Evolutionary conservation across 1,284 basidiomycete species (phyloP), one percentile per base, ranked within the genome.

Genomic region (Tilletia horrida): DNA sequence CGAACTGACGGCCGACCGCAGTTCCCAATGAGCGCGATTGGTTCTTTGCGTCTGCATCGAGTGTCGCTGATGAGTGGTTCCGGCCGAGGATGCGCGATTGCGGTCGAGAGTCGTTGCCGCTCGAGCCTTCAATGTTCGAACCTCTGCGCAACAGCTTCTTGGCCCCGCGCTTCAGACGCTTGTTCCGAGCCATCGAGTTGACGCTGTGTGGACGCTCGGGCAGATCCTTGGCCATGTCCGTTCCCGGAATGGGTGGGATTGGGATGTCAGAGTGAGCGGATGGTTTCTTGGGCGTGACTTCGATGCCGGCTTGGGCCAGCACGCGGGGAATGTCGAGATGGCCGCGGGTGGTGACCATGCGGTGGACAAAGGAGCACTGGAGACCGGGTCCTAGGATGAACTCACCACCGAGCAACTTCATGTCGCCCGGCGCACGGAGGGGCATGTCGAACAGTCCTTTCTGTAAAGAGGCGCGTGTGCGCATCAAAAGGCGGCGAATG

Each of bases 351-450:
- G 76, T 77, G 7, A 74, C 76, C 71, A 76, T 74, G 47, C 71
- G 68, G 64, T 73, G 72, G n/a, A 75, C 47, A 50, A 67, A 69
- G 66, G 71, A 69, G 71, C 42, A 66, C 55, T 62, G 67, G n/a
- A 81, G 68, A 3, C 71, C 88, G 59, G 90, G 90, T 27, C 90
- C 90, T 64, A 95, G 86, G 29, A 94, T 86, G 77, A 94, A 93
- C 83, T 94, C 92, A 27, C 92, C 92, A 18, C 92, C 92, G 35
- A 94, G 85, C 81, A 93, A 90, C 63, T 85, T 82, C 57, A 87
- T 83, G 76, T 92, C 89, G 0, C 92, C 92, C 1, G 89, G 90
- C 66, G 87, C 88, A 81, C 89, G 88, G 11, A 93, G 84, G 0
- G 91, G 90, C 87, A 92, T 88, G 43, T 89, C 79, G 62, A 78